A percentile compares a stretch with the other conserved stretches of the same genome.
phyloP scores from a whole-genome alignment of 352 stramenopile species.

The Pythium aristosporum region DNA sequence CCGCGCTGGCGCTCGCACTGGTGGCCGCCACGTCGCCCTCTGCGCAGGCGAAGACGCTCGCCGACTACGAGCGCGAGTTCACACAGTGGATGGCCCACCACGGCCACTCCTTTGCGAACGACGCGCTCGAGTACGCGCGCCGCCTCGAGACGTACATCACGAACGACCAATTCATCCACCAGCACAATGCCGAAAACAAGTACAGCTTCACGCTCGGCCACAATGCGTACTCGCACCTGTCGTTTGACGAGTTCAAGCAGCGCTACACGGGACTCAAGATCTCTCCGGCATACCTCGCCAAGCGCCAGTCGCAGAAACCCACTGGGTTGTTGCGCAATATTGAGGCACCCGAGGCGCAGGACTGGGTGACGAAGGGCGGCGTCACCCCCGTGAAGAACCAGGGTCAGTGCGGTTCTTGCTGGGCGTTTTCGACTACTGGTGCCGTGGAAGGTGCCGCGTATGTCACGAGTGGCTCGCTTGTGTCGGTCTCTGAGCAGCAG shows the following conservation, averaged over 20 bases:
- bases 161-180: slow-evolving; percentile 86
- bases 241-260: slow-evolving; percentile 92
- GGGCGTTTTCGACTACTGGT: slow-evolving; percentile 97
- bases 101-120: slow-evolving; percentile 40
- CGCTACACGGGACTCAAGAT: slow-evolving; percentile 57
- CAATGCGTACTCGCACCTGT: slow-evolving; percentile 95
- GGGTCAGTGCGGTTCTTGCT: slow-evolving; percentile 93
- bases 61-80: slow-evolving; percentile 77
- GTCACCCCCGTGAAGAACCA: slow-evolving; percentile 98
- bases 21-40: slow-evolving; percentile 32
- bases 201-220: slow-evolving; percentile 88
- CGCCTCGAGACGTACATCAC: slow-evolving; percentile 77
- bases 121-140: slow-evolving; percentile 65
- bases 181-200: slow-evolving; percentile 78
- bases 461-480: slow-evolving; percentile 89
- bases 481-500: slow-evolving; percentile 96
- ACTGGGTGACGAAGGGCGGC: slow-evolving; percentile 95
- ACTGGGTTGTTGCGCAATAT: slow-evolving; percentile 25
- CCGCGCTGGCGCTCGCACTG: slow-evolving; percentile 21
- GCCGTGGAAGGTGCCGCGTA: slow-evolving; percentile 97
- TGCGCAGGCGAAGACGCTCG: slow-evolving; percentile 37
- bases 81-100: slow-evolving; percentile 59
- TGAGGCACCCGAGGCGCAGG: slow-evolving; percentile 77
- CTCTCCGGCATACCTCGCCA: slow-evolving; percentile 56
- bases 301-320: slow-evolving; percentile 46